A percentile compares a stretch with the other conserved stretches of the same genome.
phyloP scores from a whole-genome alignment of 1,284 basidiomycete species.

The Thecaphora thlaspeos region DNA sequence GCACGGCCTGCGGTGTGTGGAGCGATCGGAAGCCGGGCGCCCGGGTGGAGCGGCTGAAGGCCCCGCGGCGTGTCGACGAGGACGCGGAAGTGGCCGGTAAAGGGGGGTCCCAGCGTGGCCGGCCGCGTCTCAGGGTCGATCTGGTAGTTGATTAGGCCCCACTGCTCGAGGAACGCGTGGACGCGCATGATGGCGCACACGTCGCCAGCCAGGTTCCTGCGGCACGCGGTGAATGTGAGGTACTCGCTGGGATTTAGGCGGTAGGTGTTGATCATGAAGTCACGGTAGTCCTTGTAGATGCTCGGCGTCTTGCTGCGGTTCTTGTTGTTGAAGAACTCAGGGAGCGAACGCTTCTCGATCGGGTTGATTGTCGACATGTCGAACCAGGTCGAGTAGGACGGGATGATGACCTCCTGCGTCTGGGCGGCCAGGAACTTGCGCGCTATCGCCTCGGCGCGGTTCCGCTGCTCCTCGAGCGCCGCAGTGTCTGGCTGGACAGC shows the following conservation, averaged over 20 bases:
- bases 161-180: slow-evolving; percentile 97
- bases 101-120: slow-evolving; percentile 89
- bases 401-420: slow-evolving; percentile 88
- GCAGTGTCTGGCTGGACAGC: slow-evolving; percentile 65
- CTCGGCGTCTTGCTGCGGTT: slow-evolving; percentile 84
- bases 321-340: slow-evolving; percentile 96
- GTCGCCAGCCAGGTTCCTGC: slow-evolving; percentile 93
- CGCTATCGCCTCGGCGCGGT: slow-evolving; percentile 78
- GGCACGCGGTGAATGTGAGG: slow-evolving; percentile 93
- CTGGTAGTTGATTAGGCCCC: slow-evolving; percentile 99
- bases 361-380: slow-evolving; percentile 89
- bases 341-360: slow-evolving; percentile 86
- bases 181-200: slow-evolving; percentile 99
- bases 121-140: slow-evolving; percentile 96
- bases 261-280: slow-evolving; percentile 99
- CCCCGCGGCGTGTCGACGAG: slow-evolving; percentile 95
- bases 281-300: slow-evolving; percentile 98
- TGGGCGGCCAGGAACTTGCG: slow-evolving; percentile 92
- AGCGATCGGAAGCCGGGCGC: slow-evolving; percentile 23
- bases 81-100: slow-evolving; percentile 97
- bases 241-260: slow-evolving; percentile 91
- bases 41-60: slow-evolving; percentile 90
- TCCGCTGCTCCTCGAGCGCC: slow-evolving; percentile 73
- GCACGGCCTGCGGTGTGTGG: slow-evolving; percentile 1
- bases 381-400: slow-evolving; percentile 97